Percentiles rank a stretch among this genome's conserved stretches.
Evolutionary conservation across 441 rosid genomes (phyloP).

Genomic region (Jatropha multifida): DNA sequence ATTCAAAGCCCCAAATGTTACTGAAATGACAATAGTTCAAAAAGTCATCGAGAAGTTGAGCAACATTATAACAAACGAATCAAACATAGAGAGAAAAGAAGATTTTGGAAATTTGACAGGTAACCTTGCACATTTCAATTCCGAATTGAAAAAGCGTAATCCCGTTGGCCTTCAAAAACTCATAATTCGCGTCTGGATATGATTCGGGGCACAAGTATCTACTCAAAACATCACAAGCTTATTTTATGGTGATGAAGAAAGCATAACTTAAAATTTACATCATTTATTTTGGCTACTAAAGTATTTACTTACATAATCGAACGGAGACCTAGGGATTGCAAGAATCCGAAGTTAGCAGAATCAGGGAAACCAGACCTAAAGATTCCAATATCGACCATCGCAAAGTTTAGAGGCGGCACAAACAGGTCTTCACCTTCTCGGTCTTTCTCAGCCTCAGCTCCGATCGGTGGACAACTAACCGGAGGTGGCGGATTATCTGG

Average conservation of each 20-base stretch:
- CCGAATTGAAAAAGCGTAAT: slow-evolving; percentile 73
- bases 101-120: not conserved
- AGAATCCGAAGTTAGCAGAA: slow-evolving; percentile 52
- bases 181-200: slow-evolving; percentile 61
- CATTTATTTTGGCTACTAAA: not conserved
- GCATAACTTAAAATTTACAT: not conserved
- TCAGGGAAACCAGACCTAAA: slow-evolving; percentile 74
- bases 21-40: too few species aligned
- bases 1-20: too few species aligned
- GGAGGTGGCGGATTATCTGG: not conserved
- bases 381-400: slow-evolving; percentile 70
- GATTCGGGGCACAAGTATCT: slow-evolving; percentile 83
- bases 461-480: not conserved
- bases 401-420: slow-evolving; percentile 63
- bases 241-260: not conserved
- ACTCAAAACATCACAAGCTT: slow-evolving; percentile 9
- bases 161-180: slow-evolving; percentile 50
- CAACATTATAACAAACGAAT: too few species aligned
- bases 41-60: not conserved
- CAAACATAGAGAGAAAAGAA: not conserved
- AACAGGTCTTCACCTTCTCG: slow-evolving; percentile 32
- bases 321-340: slow-evolving; percentile 60
- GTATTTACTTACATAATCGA: slow-evolving; percentile 55
- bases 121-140: slow-evolving; percentile 68
- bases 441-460: slow-evolving; percentile 25